Conservation (phyloP, 805 yeast genomes). For the Ogataea corticis region DNA sequence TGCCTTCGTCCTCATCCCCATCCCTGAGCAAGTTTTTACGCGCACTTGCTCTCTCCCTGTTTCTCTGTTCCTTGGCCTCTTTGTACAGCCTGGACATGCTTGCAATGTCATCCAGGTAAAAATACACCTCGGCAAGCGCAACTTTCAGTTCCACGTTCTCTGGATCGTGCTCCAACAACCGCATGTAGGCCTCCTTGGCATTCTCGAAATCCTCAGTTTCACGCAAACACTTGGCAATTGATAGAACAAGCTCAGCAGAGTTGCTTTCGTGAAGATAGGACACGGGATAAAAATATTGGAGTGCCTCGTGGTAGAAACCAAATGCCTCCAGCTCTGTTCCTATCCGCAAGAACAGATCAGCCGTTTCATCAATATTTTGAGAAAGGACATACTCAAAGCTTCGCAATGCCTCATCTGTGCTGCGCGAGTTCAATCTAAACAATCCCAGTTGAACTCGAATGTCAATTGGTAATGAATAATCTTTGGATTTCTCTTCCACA, state of each 20-base stretch:
- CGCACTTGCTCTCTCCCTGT: slow-evolving; percentile 30
- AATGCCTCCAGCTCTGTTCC: slow-evolving; percentile 71
- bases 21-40: slow-evolving; percentile 28
- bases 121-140: slow-evolving; percentile 79
- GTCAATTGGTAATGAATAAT: slow-evolving; percentile 74
- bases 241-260: slow-evolving; percentile 50
- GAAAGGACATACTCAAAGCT: slow-evolving; percentile 67
- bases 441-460: slow-evolving; percentile 80
- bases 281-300: slow-evolving; percentile 61
- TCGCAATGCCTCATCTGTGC: slow-evolving; percentile 65
- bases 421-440: slow-evolving; percentile 64
- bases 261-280: slow-evolving; percentile 53
- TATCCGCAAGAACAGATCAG: slow-evolving; percentile 75
- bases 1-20: slow-evolving; percentile 11
- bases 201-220: slow-evolving; percentile 68
- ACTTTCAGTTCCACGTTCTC: slow-evolving; percentile 71
- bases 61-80: slow-evolving; percentile 51
- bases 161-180: slow-evolving; percentile 56
- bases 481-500: slow-evolving; percentile 39
- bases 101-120: slow-evolving; percentile 59
- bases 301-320: slow-evolving; percentile 74
- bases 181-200: slow-evolving; percentile 60
- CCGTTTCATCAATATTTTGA: slow-evolving; percentile 53
- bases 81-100: slow-evolving; percentile 54
- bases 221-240: slow-evolving; percentile 75